phyloP scores from a whole-genome alignment of 176 grass and related monocot species.

The Carex parvula region DNA sequence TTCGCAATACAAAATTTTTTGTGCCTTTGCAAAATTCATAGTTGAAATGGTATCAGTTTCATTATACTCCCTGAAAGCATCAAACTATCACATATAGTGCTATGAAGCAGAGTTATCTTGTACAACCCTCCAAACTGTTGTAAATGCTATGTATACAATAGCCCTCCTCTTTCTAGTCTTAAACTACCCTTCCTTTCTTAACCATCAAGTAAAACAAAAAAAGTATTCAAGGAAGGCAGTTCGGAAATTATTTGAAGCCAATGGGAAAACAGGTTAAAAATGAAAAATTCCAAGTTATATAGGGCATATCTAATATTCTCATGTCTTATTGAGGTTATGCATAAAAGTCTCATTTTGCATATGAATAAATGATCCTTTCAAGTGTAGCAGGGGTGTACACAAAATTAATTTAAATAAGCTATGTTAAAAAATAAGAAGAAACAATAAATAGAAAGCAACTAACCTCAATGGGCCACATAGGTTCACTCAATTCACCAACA shows the following conservation, averaged over 20 bases:
- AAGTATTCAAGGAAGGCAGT: background rate
- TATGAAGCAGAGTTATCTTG: background rate
- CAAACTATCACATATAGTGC: background rate
- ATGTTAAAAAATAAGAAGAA: background rate
- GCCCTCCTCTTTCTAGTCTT: background rate
- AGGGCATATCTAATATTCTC: background rate
- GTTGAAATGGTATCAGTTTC: background rate
- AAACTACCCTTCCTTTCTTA: background rate
- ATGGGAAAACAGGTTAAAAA: background rate
- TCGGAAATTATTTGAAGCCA: background rate
- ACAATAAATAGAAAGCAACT: slow-evolving; percentile 10
- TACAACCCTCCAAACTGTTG: background rate
- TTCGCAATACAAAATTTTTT: background rate
- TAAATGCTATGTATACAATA: background rate
- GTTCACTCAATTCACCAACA: slow-evolving; percentile 95
- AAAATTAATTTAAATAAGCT: background rate
- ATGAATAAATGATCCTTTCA: background rate
- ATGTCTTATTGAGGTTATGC: background rate
- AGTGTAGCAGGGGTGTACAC: background rate
- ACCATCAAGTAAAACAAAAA: background rate
- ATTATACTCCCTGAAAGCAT: background rate
- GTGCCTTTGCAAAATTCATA: background rate
- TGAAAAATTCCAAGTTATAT: background rate
- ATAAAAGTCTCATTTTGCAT: slow-evolving; percentile 6
- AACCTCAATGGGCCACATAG: slow-evolving; percentile 99